These are phyloP conservation scores for Coemansia sp. DNA, from an alignment of 192 early-diverging fungal genomes.

Conservation along the genomic window DNA sequence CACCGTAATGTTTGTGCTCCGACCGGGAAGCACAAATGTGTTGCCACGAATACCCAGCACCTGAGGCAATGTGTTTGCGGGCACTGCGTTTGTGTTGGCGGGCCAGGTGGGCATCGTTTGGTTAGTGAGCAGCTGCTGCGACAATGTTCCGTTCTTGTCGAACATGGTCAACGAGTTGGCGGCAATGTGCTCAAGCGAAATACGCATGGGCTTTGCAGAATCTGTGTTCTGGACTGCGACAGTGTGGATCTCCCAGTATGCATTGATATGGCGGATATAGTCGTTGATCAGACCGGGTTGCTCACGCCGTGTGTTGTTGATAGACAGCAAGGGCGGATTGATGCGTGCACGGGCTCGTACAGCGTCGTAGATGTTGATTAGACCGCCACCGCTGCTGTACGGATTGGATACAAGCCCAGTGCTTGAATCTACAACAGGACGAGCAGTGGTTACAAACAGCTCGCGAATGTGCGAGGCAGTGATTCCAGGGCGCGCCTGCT, in stretches of 20 bases:
- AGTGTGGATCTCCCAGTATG: slow-evolving; percentile 19
- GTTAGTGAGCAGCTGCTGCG: neutral
- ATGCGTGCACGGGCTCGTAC: slow-evolving; percentile 55
- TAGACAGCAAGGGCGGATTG: slow-evolving; percentile 58
- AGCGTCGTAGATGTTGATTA: slow-evolving; percentile 70
- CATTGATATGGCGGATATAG: neutral
- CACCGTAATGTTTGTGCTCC: slow-evolving; percentile 5
- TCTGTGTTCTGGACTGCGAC: slow-evolving; percentile 37
- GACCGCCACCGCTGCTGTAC: slow-evolving; percentile 64
- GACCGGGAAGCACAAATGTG: slow-evolving; percentile 24
- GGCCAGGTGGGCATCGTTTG: slow-evolving; percentile 23
- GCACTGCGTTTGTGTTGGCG: neutral
- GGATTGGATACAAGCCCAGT: slow-evolving; percentile 32
- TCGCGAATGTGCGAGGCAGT: slow-evolving; percentile 18
- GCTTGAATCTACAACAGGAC: slow-evolving; percentile 36
- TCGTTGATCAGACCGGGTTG: neutral
- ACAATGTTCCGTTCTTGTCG: slow-evolving; percentile 17
- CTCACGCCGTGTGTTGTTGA: slow-evolving; percentile 36
- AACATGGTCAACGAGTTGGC: slow-evolving; percentile 48
- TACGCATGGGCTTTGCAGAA: slow-evolving; percentile 2
- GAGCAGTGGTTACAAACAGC: slow-evolving; percentile 57
- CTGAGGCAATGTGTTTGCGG: slow-evolving; percentile 13
- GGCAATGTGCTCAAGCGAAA: slow-evolving; percentile 2
- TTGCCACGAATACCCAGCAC: neutral
- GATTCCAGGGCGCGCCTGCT: slow-evolving; percentile 50